A percentile compares a stretch with the other conserved stretches of the same genome.
phyloP scores from a whole-genome alignment of 805 yeast genomes.

The Ogataea nitratoaversa region DNA sequence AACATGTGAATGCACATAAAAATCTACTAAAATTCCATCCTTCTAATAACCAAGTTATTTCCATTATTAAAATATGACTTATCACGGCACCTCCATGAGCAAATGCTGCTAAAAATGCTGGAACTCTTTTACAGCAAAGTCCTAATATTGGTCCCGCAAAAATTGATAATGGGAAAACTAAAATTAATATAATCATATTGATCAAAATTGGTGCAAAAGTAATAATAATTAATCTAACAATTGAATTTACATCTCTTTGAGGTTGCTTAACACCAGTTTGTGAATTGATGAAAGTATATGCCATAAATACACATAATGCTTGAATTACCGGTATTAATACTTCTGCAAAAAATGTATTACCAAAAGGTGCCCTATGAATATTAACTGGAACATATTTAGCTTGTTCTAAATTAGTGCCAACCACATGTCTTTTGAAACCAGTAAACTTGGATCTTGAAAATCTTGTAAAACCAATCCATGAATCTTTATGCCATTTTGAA shows the following conservation, averaged over 20 bases:
- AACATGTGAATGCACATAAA: constrained; percentile 36
- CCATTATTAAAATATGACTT: constrained; percentile 32
- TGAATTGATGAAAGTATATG: constrained; percentile 77
- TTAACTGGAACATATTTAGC: constrained; percentile 33
- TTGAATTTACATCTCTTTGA: constrained; percentile 46
- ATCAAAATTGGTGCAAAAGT: constrained; percentile 45
- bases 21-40: constrained; percentile 38
- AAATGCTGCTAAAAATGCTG: constrained; percentile 36
- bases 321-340: constrained; percentile 66
- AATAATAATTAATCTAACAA: constrained; percentile 56
- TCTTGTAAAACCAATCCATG: constrained; percentile 83
- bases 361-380: constrained; percentile 73
- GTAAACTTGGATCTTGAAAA: constrained; percentile 80
- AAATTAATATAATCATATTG: constrained; percentile 31
- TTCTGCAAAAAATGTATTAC: constrained; percentile 77
- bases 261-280: constrained; percentile 71
- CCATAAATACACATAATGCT: constrained; percentile 63
- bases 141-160: constrained; percentile 35
- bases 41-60: constrained; percentile 37
- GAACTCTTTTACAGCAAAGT: constrained; percentile 30
- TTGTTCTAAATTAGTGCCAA: constrained; percentile 28
- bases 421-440: constrained; percentile 72
- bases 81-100: constrained; percentile 37
- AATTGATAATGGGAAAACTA: constrained; percentile 34
- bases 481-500: constrained; percentile 82